Percentiles rank a stretch among this genome's conserved stretches.
Conservation (phyloP, 106 monocot genomes). For the Alisma plantagoaquatica region DNA sequence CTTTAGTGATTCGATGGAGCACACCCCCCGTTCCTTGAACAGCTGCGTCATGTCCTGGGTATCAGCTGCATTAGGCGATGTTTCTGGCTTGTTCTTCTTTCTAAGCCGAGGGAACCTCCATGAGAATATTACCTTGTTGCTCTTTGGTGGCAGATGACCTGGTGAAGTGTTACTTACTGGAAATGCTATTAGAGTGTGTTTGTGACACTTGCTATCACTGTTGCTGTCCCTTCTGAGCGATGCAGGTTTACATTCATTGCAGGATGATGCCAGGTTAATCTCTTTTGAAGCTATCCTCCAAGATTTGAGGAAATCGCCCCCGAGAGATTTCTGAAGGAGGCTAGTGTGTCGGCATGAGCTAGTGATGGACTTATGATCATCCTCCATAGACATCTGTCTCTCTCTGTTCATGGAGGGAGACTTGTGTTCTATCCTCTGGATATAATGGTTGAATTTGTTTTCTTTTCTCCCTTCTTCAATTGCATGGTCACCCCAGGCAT, state of each 20-base stretch:
- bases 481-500: slow-evolving; percentile 33
- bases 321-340: slow-evolving; percentile 1
- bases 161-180: neutral
- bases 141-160: slow-evolving; percentile 6
- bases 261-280: slow-evolving; percentile 25
- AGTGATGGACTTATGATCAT: slow-evolving; percentile 9
- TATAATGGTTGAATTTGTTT: slow-evolving; percentile 2
- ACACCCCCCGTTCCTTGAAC: slow-evolving; percentile 6
- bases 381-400: neutral
- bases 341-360: slow-evolving; percentile 7
- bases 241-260: slow-evolving; percentile 49
- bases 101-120: slow-evolving; percentile 17
- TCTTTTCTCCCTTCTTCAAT: slow-evolving; percentile 36
- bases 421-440: neutral
- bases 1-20: slow-evolving; percentile 45
- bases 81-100: slow-evolving; percentile 18
- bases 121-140: slow-evolving; percentile 1
- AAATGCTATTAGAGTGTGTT: neutral
- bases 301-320: slow-evolving; percentile 5
- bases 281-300: slow-evolving; percentile 38
- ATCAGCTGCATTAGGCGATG: neutral
- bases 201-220: neutral
- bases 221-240: slow-evolving; percentile 22
- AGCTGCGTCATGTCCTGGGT: slow-evolving; percentile 4
- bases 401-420: slow-evolving; percentile 4